Conservation (phyloP, 768 basidiomycete species). For the Naganishia kalamii region DNA sequence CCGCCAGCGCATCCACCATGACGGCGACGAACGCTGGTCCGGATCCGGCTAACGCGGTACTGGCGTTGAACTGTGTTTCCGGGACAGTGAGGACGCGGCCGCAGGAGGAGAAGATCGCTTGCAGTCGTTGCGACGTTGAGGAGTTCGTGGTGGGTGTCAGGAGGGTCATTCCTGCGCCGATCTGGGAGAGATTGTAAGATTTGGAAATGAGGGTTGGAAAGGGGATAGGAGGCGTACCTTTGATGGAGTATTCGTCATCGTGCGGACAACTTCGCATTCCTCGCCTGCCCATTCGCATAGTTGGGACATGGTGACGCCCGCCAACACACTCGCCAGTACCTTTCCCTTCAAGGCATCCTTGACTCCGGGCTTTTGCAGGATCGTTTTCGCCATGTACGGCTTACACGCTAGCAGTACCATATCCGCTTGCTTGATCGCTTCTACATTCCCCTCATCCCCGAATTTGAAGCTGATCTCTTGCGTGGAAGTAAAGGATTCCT, state of each 20-base stretch:
- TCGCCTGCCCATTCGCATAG: conserved; percentile 66
- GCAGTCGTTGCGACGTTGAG: conserved; percentile 65
- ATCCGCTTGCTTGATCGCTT: conserved; percentile 66
- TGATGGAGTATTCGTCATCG: conserved; percentile 98
- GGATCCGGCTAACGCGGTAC: conserved; percentile 89
- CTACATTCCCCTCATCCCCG: conserved; percentile 57
- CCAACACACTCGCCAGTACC: conserved; percentile 90
- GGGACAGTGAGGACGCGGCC: conserved; percentile 93
- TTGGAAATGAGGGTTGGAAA: background rate
- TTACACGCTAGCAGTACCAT: conserved; percentile 91
- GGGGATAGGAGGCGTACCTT: conserved; percentile 56
- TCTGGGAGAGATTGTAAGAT: conserved; percentile 52
- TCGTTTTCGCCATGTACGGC: conserved; percentile 72
- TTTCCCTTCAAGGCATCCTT: conserved; percentile 78
- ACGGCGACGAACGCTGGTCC: conserved; percentile 96
- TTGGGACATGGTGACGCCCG: conserved; percentile 87
- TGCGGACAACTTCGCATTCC: conserved; percentile 57
- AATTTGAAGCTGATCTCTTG: conserved; percentile 63
- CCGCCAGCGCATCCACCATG: conserved; percentile 96
- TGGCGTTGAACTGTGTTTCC: conserved; percentile 97
- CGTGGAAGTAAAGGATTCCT: background rate
- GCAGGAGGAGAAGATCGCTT: conserved; percentile 94
- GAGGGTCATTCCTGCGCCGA: conserved; percentile 98
- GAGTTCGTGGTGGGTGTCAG: conserved; percentile 59
- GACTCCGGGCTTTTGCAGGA: conserved; percentile 70